Percentiles rank a stretch among this genome's conserved stretches.
These are phyloP conservation scores for Cercospora zeae-maydis DNA, from an alignment of 2,329 filamentous ascomycete species.

Conservation along the genomic window DNA sequence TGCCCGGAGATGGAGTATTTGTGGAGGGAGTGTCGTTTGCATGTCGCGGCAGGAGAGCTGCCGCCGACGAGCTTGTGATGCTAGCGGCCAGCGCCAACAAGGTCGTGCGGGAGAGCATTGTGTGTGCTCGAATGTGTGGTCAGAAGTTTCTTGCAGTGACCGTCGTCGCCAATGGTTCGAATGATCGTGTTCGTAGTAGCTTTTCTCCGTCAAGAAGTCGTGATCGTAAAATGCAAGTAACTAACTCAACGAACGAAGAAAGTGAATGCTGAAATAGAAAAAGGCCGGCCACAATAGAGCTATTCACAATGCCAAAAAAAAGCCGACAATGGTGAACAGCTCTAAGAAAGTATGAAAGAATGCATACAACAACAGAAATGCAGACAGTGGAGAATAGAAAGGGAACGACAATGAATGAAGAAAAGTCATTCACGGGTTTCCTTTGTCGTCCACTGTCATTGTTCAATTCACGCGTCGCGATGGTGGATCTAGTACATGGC, in stretches of 20 bases:
- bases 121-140: neutral
- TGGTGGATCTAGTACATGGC: neutral
- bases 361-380: neutral
- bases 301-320: neutral
- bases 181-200: neutral
- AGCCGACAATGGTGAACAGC: conserved; percentile 1
- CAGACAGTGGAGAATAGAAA: neutral
- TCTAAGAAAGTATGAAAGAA: conserved; percentile 2
- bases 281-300: neutral
- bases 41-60: conserved; percentile 9
- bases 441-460: neutral
- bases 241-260: neutral
- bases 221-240: neutral
- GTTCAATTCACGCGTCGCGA: neutral
- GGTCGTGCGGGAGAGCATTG: neutral
- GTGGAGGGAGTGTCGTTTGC: neutral
- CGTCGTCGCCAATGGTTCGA: neutral
- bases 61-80: conserved; percentile 9
- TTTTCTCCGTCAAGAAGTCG: neutral
- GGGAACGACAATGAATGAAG: neutral
- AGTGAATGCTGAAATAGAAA: neutral
- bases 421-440: neutral
- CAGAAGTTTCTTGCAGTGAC: neutral
- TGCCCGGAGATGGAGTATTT: conserved; percentile 6
- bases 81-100: conserved; percentile 13